Conservation (phyloP, 495 filamentous ascomycete genomes). For the Oidiodendron maius region DNA sequence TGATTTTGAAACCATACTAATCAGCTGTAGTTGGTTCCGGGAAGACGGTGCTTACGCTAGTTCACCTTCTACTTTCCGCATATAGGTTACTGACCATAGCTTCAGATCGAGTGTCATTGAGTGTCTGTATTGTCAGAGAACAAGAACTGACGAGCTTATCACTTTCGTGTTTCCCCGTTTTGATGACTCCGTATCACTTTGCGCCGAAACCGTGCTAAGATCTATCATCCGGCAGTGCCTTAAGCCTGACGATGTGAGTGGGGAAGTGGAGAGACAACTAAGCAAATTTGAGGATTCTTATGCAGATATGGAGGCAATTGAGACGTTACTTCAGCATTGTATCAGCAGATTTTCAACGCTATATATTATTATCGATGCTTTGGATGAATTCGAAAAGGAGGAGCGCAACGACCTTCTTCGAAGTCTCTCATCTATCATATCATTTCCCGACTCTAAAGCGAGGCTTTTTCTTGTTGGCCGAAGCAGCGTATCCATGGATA, state of each 20-base stretch:
- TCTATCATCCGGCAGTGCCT: conserved; percentile 19
- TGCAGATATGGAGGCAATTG: conserved; percentile 11
- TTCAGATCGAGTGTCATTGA: conserved; percentile 20
- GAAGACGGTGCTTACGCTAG: conserved; percentile 24
- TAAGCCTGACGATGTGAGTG: conserved; percentile 10
- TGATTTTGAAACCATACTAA: neutral
- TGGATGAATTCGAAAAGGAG: conserved; percentile 19
- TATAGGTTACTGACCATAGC: conserved; percentile 4
- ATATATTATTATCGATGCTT: conserved; percentile 21
- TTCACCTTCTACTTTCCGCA: conserved; percentile 8
- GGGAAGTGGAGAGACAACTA: conserved; percentile 6
- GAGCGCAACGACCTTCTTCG: conserved; percentile 11
- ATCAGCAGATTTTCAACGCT: conserved; percentile 8
- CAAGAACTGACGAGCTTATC: conserved; percentile 10
- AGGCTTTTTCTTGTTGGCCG: conserved; percentile 12
- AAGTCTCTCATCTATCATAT: conserved; percentile 13
- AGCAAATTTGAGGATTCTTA: conserved; percentile 7
- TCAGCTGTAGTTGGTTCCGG: conserved; percentile 21
- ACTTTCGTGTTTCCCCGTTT: conserved; percentile 17
- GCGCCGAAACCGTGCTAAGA: conserved; percentile 19
- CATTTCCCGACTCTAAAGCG: conserved; percentile 10
- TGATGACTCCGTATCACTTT: conserved; percentile 18
- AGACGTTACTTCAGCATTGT: conserved; percentile 12
- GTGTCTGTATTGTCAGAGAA: conserved; percentile 12
- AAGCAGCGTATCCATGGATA: conserved; percentile 9